A percentile compares a stretch with the other conserved stretches of the same genome.
Evolutionary conservation across 352 stramenopile species (phyloP).

Genomic region (Globisporangium lucens): DNA sequence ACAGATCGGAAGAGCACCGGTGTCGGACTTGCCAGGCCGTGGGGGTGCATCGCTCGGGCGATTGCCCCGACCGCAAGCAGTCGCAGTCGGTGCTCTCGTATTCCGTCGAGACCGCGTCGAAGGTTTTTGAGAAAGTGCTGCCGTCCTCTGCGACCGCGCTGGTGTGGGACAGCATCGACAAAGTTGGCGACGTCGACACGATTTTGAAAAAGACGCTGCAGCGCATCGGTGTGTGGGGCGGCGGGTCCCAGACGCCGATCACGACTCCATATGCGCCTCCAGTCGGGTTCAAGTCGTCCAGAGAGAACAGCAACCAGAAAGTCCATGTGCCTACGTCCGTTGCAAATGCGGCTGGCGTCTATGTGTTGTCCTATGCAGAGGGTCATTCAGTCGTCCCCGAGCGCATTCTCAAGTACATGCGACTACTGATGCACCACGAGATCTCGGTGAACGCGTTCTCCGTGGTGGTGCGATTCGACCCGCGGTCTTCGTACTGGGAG

Average conservation of each 20-base stretch:
- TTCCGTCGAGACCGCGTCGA: slow-evolving; percentile 63
- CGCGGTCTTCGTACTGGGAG: slow-evolving; percentile 68
- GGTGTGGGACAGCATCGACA: slow-evolving; percentile 64
- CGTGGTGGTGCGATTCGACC: slow-evolving; percentile 73
- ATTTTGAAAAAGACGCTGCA: slow-evolving; percentile 69
- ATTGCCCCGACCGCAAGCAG: slow-evolving; percentile 36
- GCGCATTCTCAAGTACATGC: slow-evolving; percentile 85
- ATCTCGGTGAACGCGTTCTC: slow-evolving; percentile 84
- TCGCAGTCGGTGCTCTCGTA: slow-evolving; percentile 54
- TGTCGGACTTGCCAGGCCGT: slow-evolving; percentile 57
- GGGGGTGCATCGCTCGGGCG: slow-evolving; percentile 55
- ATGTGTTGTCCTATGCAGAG: slow-evolving; percentile 80
- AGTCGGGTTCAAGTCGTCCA: slow-evolving; percentile 12
- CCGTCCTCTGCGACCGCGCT: slow-evolving; percentile 44
- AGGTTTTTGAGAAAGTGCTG: slow-evolving; percentile 60
- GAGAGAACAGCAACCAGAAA: slow-evolving; percentile 11
- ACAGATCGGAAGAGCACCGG: slow-evolving; percentile 52
- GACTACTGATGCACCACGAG: slow-evolving; percentile 82
- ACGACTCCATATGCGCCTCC: slow-evolving; percentile 61
- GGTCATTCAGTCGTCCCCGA: slow-evolving; percentile 65
- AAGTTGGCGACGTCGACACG: slow-evolving; percentile 68
- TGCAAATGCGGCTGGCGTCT: slow-evolving; percentile 41
- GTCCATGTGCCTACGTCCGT: slow-evolving; percentile 11
- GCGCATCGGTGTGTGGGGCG: slow-evolving; percentile 74
- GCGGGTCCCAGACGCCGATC: slow-evolving; percentile 77